Evolutionary conservation across 2,329 filamentous ascomycete species (phyloP), one percentile per base, ranked within the genome.

Genomic region (Xylariaceae sp.): DNA sequence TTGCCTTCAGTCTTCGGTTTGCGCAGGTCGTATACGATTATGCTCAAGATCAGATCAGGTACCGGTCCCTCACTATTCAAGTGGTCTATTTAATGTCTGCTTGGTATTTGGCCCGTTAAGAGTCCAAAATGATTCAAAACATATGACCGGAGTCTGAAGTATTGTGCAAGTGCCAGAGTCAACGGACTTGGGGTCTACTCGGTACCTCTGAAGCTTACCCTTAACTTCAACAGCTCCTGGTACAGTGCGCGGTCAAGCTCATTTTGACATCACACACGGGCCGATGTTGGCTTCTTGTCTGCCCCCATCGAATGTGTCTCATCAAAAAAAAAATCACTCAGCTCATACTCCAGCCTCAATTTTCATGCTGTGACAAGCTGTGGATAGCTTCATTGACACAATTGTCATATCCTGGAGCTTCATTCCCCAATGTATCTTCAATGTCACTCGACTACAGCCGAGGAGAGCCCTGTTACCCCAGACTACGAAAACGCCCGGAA

Each of bases 401-500:
- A 31, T 33, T 37, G 40, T 44, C 28, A 41, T 16, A 37, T 44
- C 17, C 31, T 22, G 28, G 12, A 19, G 17, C 22, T 26, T 26
- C 22, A 26, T 11, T 26, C 22, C 22, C 11, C 22, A 4, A 52
- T 45, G 52, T 56, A 56, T 51, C 43, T 39, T 36, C 22, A 13
- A 57, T 39, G 50, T 55, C 49, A 53, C 54, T 54, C 38, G 37
- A 39, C 41, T 51, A 48, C 46, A 44, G 42, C 49, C 48, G 46
- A 50, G 42, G 32, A 37, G 46, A 50, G 47, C 48, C 49, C 48
- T 45, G 41, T 46, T 50, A 54, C 53, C 47, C 49, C 48, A 45
- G 49, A 50, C 45, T 49, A 56, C 54, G 54, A 58, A 53, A 58
- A 57, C 39, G 41, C 46, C 45, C 54, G 53, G 55, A 54, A 56